Evolutionary conservation across 768 basidiomycete species (phyloP).

Genomic region (Lactifluus subvellereus): DNA sequence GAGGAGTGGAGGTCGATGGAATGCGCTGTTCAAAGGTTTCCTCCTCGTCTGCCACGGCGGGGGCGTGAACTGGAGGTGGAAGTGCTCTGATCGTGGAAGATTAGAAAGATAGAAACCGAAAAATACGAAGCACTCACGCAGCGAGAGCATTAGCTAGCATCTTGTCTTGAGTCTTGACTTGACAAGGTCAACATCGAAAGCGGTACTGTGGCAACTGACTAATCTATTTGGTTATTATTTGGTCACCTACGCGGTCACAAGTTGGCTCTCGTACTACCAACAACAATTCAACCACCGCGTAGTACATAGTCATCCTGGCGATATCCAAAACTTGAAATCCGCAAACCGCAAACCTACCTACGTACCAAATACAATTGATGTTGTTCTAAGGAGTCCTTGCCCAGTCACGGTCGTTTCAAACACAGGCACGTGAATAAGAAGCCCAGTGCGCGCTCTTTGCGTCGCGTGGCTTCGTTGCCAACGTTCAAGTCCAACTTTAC

Average conservation of each 20-base stretch:
- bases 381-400: not conserved
- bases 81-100: constrained; percentile 45
- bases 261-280: too few relatives aligned
- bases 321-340: not conserved
- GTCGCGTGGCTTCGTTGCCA: not conserved
- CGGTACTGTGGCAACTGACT: not conserved
- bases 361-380: not conserved
- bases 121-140: constrained; percentile 46
- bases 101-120: constrained; percentile 13
- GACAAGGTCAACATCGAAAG: not conserved
- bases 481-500: not conserved
- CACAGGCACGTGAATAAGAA: not conserved
- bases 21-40: constrained; percentile 39
- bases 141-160: constrained; percentile 61
- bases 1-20: constrained; percentile 29
- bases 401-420: not conserved
- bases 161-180: constrained; percentile 8
- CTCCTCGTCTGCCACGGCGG: constrained; percentile 55
- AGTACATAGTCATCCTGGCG: not conserved
- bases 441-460: not conserved
- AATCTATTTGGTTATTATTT: constrained; percentile 11
- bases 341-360: not conserved
- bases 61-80: constrained; percentile 56
- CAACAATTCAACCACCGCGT: too few relatives aligned
- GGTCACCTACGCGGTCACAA: not conserved